Evolutionary conservation across 2,329 filamentous ascomycete species (phyloP), one percentile per base, ranked within the genome.

Genomic region (Curvularia sp.): DNA sequence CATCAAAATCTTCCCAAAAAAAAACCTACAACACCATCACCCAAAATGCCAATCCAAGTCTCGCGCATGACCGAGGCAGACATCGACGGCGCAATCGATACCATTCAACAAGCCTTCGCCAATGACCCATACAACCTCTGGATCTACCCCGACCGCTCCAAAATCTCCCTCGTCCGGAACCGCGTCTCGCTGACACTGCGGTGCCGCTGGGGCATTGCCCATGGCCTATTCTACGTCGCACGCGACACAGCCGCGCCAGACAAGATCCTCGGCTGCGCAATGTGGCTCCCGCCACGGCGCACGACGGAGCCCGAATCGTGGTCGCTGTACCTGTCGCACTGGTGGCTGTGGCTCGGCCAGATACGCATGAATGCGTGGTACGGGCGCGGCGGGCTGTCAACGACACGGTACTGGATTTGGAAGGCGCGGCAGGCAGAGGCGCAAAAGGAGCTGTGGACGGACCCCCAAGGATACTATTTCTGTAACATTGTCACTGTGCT

Each of bases 401-500:
- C 87, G 7, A 83, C 83, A 77, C 84, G 89, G 5, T 92, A 92
- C 71, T 88, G 85, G 74, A 89, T 91, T 64, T 92, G 88, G 89
- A 92, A 92, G 69, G 80, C 80, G 4, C 81, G 84, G 5, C 89
- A 92, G 73, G 81, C 83, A 0, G 78, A 84, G 38, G 86, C 84
- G 0, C 89, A 91, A 54, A 78, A 79, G 0, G 77, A 83, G 25
- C 76, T 91, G 3, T 92, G 89, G 89, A 85, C 79, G 0, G 87
- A 90, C 55, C 80, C 83, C 0, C 79, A 82, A 5, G 89, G 89
- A 0, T 92, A 92, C 69, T 92, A 91, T 69, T 92, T 92, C 65
- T 88, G 89, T 63, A 92, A 92, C 68, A 90, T 92, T 60, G 86
- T 92, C 67, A 88, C 89, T 0, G 89, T 92, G 1, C 73, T 85